These are phyloP conservation scores for Lachnellula hyalina DNA, from an alignment of 2,329 filamentous ascomycete genomes.

Conservation along the genomic window DNA sequence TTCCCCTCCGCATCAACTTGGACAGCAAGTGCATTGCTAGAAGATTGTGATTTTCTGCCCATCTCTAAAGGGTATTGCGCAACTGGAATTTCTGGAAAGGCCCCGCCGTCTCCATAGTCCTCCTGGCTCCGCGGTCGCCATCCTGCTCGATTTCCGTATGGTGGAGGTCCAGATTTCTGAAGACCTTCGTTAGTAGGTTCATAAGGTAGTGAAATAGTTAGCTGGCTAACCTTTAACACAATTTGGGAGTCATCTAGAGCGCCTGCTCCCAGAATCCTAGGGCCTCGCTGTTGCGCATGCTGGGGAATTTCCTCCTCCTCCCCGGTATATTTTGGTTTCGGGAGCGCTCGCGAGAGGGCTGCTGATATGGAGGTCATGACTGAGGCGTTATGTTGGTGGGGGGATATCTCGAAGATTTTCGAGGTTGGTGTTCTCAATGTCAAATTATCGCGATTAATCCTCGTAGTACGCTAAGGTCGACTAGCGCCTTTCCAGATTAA, in stretches of 20 bases:
- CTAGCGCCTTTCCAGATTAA: slow-evolving; percentile 6
- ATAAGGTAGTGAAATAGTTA: not conserved
- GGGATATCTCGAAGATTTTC: slow-evolving; percentile 5
- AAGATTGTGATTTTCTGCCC: slow-evolving; percentile 68
- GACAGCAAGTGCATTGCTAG: slow-evolving; percentile 84
- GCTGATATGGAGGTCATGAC: slow-evolving; percentile 62
- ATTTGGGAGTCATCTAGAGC: slow-evolving; percentile 83
- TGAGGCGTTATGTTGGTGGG: slow-evolving; percentile 7
- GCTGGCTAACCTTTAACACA: slow-evolving; percentile 59
- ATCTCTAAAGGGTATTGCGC: slow-evolving; percentile 96
- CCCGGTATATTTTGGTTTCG: slow-evolving; percentile 85
- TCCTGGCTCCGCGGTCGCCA: slow-evolving; percentile 87
- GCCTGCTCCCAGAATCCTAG: slow-evolving; percentile 73
- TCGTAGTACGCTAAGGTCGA: slow-evolving; percentile 2
- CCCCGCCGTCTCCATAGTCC: slow-evolving; percentile 93
- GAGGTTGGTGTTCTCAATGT: slow-evolving; percentile 11
- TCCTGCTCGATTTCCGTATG: slow-evolving; percentile 80
- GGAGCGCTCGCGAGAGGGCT: slow-evolving; percentile 73
- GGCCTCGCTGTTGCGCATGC: slow-evolving; percentile 69
- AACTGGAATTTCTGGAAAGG: slow-evolving; percentile 88
- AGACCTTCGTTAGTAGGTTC: slow-evolving; percentile 20
- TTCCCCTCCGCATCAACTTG: slow-evolving; percentile 89
- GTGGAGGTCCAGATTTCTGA: slow-evolving; percentile 73
- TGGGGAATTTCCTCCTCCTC: slow-evolving; percentile 77
- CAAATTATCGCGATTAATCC: slow-evolving; percentile 15